Evolutionary conservation across 306 rosid genomes (phyloP), one percentile per base, ranked within the genome.

Genomic region (Rubus parviflorus): DNA sequence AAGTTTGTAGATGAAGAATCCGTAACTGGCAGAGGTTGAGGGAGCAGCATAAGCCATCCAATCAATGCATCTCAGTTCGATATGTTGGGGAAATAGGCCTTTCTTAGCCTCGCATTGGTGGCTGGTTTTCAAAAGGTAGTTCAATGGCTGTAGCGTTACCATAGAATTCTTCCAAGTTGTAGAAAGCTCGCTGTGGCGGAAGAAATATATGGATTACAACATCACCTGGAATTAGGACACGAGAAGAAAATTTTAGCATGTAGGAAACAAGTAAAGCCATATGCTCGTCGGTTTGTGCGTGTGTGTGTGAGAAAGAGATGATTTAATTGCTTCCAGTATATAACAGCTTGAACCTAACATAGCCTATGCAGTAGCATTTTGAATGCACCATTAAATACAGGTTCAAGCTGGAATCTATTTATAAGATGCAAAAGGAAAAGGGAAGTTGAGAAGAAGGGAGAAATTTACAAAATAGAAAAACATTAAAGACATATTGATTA

Each of bases 141-240:
- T 92, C 95, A 71, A 94, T 81, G 1, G 74, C 79, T 15, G 93
- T 87, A n/a, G 98, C 98, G 41, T 92, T 92, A 13, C 75, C 97
- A 42, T 92, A 95, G 74, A 95, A 95, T 77, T 95, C 98, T 81
- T 95, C 98, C 87, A 94, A 85, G 78, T 94, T 94, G 91, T 94
- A 94, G 87, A 90, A 94, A 56, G 79, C 89, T 79, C 98, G 87
- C 61, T 90, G 93, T 63, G 54, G 90, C 5, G 98, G 98, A 85
- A 94, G 98, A 85, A 94, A 94, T 79, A 94, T 87, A 78, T 94
- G 98, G 81, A 94, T 69, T 14, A 94, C 92, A 45, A 92, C 97
- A 81, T 94, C 98, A 81, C 98, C 97, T 95, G 92, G 74, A 71
- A 83, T 38, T 80, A 79, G 68, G 76, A 80, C 48, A 77, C 49